A percentile compares a stretch with the other conserved stretches of the same genome.
Evolutionary conservation across 352 stramenopile species (phyloP).

Genomic region (Phytophthora fragariae): DNA sequence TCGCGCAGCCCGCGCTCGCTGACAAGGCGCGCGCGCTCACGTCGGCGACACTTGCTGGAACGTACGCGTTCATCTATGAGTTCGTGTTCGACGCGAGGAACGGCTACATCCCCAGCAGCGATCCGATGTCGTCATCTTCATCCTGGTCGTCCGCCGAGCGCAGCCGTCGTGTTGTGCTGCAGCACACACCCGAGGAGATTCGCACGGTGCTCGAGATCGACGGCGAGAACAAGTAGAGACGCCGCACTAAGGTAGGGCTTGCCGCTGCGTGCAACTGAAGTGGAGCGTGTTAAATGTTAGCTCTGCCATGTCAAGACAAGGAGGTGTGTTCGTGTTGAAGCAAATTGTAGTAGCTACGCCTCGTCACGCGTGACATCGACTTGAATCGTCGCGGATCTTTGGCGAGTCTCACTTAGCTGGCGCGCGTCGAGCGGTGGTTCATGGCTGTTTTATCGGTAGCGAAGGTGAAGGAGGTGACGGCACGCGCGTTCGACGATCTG

Average conservation of each 20-base stretch:
- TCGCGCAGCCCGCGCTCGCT: constrained; percentile 57
- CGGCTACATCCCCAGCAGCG: constrained; percentile 45
- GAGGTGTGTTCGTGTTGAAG: constrained; percentile 16
- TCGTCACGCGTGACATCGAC: not conserved
- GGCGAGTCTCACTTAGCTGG: not conserved
- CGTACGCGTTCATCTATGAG: constrained; percentile 64
- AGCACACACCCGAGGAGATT: constrained; percentile 68
- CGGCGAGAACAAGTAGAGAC: constrained; percentile 33
- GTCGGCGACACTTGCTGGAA: constrained; percentile 44
- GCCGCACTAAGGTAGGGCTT: not conserved
- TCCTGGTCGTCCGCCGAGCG: constrained; percentile 21
- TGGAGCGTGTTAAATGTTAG: not conserved
- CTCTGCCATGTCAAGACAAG: not conserved
- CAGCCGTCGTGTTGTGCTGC: constrained; percentile 45
- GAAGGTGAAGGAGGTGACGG: constrained; percentile 46
- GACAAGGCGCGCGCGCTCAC: constrained; percentile 53
- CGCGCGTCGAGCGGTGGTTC: not conserved
- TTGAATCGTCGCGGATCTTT: constrained; percentile 37
- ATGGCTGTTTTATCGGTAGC: constrained; percentile 30
- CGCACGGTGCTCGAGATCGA: constrained; percentile 73
- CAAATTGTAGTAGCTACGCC: constrained; percentile 7
- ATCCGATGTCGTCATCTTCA: constrained; percentile 18
- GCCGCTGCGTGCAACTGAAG: not conserved
- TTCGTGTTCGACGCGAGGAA: constrained; percentile 62
- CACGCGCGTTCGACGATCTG: constrained; percentile 65